Evolutionary conservation across 768 basidiomycete genomes (phyloP), one percentile per base, ranked within the genome.

Genomic region (Exsudoporus frostii): DNA sequence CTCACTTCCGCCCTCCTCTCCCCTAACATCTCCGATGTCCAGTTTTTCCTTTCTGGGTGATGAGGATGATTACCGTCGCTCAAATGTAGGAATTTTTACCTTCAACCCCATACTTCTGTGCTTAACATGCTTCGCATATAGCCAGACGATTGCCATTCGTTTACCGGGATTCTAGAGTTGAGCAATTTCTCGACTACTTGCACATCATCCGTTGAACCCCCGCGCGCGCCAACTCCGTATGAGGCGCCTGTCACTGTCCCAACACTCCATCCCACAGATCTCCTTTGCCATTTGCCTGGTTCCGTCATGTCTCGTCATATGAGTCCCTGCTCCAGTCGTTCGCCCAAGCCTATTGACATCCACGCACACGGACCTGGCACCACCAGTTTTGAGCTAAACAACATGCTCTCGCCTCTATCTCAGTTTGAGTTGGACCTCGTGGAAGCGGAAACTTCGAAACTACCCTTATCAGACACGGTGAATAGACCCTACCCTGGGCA

Each of bases 11-110:
- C 73, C 78, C 14, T 79, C 79, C 14, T 78, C 79, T 2, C 77
- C 78, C 20, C 70, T 73, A 6, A 59, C 73, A 27, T 79, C 79
- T 0, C 78, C 77, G 13, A 68, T 74, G 55, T 73, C 74, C 22
- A 58, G 61, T 33, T 65, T 71, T 34, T 65, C 71, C 34, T 72
- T 75, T 25, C 66, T 74, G 24, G 57, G 68, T 65, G 56, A 63
- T 33, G 60, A 60, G 24, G 56, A 55, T 34, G 48, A 55, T 48
- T 43, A 65, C 55, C 51, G 54, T 40, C 39, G 4, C 14, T 50
- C 71, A 65, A 61, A 64, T 71, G 78, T 58, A 66, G 66, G 53
- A 39, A 38, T 34, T 37, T 65, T 61, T 8, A 55, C 48, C 45
- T 54, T 50, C 53, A 22, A 53, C 25, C 15, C 17, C 19, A 7